Base-by-base conservation (phyloP, 345 rosid species). In the Eucalyptus erythrocorys region DNA sequence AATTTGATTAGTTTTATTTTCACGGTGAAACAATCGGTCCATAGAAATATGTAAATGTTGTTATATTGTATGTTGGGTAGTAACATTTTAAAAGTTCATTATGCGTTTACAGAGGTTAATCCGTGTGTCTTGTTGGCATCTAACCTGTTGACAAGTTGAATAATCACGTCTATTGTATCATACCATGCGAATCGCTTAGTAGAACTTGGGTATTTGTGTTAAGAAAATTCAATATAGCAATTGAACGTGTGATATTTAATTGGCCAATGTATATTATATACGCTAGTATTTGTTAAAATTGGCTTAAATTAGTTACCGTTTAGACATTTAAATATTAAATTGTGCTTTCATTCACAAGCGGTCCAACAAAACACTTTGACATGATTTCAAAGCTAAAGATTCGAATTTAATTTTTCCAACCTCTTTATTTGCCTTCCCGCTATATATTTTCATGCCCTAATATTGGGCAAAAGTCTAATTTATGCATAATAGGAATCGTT, bases 371-470 rank as follows among this genome's bases (percentile, higher is more conserved):
- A 59, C 14, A 59, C 27, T 22, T 64, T 64, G 76, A 64, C 76
- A 64, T 30, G 37, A 14, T 30, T 13, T 7, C 34, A 64, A 64
- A 64, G 19, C 34, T 30, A 64, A 5, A 6, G 3, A 64, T 64
- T 4, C 2, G 5, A n/a, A 19, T 64, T 1, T 2, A 37, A 37
- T 2, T 19, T 76, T 76, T 76, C 6, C 2, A 37, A 3, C 2
- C 45, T 22, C 4, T 3, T 71, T 76, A 21, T 37, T 40, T 76
- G 6, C 40, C 8, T 76, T 2, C 14, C 14, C 47, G 0, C 42
- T 10, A 10, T 2, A 11, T 76, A 21, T 76, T 68, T 68, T 2
- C 42, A 16, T 1, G 43, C 24, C 22, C 22, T 37, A 37, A 19
- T 37, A 12, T 37, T 19, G 12, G 13, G 24, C 24, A 71, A 71